phyloP scores from a whole-genome alignment of 352 stramenopile species.

The Phytophthora foliorum region DNA sequence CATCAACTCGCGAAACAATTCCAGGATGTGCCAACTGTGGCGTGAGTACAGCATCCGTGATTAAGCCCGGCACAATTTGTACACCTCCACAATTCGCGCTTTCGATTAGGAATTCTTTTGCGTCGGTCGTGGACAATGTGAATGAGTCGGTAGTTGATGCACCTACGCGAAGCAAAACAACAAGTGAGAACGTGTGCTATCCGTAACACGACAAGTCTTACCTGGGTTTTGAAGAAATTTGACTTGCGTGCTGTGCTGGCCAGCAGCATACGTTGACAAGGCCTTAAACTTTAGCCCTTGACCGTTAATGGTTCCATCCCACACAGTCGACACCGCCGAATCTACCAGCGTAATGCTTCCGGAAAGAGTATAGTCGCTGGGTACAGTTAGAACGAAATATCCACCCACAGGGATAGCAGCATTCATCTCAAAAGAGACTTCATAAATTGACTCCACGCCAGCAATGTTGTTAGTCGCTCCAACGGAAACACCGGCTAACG shows the following conservation, averaged over 20 bases:
- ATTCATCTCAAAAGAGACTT: slow-evolving; percentile 19
- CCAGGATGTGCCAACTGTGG: slow-evolving; percentile 52
- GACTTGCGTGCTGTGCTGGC: slow-evolving; percentile 32
- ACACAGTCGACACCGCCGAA: neutral
- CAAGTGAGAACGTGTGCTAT: slow-evolving; percentile 1
- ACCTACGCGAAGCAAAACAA: slow-evolving; percentile 25
- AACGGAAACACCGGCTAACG: slow-evolving; percentile 12
- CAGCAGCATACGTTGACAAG: slow-evolving; percentile 12
- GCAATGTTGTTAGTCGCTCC: slow-evolving; percentile 18
- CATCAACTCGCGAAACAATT: slow-evolving; percentile 48
- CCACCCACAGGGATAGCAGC: slow-evolving; percentile 36
- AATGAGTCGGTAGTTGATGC: slow-evolving; percentile 47
- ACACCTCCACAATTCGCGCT: slow-evolving; percentile 35
- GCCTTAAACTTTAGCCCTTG: slow-evolving; percentile 24
- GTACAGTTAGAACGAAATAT: slow-evolving; percentile 34
- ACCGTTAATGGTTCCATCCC: slow-evolving; percentile 17
- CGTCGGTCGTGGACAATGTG: slow-evolving; percentile 47
- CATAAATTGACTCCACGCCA: slow-evolving; percentile 31
- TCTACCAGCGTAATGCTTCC: slow-evolving; percentile 28
- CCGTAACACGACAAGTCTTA: slow-evolving; percentile 11
- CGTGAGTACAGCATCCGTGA: slow-evolving; percentile 44
- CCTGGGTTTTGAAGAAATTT: slow-evolving; percentile 49
- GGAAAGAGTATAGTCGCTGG: slow-evolving; percentile 18
- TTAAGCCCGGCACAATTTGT: slow-evolving; percentile 40
- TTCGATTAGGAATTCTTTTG: slow-evolving; percentile 47